A percentile compares a stretch with the other conserved stretches of the same genome.
Conservation (phyloP, 1,139 yeast genomes). For the Pichia sp. region DNA sequence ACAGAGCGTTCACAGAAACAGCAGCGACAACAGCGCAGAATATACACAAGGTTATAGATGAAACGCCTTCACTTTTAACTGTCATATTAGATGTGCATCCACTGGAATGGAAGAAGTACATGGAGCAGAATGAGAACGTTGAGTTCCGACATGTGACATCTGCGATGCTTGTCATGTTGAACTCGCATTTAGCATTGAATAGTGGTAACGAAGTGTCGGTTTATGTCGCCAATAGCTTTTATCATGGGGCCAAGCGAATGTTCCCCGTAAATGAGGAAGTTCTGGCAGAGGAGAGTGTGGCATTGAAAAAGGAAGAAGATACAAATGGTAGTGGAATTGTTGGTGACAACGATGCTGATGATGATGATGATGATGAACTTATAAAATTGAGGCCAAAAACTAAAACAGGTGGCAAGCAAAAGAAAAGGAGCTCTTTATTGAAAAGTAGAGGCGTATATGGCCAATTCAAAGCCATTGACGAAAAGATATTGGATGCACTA, state of each 20-base stretch:
- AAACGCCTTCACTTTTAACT: conserved; percentile 76
- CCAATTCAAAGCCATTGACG: conserved; percentile 80
- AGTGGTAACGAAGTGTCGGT: conserved; percentile 83
- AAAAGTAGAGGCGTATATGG: conserved; percentile 66
- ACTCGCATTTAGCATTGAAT: conserved; percentile 82
- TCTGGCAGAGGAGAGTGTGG: neutral
- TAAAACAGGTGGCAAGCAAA: neutral
- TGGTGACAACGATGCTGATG: conserved; percentile 3
- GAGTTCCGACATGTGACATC: conserved; percentile 53
- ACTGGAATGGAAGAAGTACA: conserved; percentile 61
- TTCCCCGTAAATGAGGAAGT: conserved; percentile 46
- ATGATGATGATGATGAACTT: conserved; percentile 8
- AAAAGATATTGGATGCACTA: conserved; percentile 62
- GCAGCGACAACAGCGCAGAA: conserved; percentile 24
- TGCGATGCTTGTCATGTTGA: conserved; percentile 64
- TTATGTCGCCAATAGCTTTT: conserved; percentile 63
- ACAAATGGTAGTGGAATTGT: conserved; percentile 1
- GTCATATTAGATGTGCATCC: conserved; percentile 80
- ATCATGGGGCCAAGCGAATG: conserved; percentile 59
- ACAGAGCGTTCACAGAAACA: conserved; percentile 53
- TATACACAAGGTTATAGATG: conserved; percentile 40
- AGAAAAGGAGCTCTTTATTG: conserved; percentile 19
- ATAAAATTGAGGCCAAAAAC: neutral
- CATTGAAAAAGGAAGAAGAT: conserved; percentile 6
- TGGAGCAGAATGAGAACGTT: conserved; percentile 33